phyloP scores from a whole-genome alignment of 2,329 filamentous ascomycete genomes.

The Colletotrichum lentis region DNA sequence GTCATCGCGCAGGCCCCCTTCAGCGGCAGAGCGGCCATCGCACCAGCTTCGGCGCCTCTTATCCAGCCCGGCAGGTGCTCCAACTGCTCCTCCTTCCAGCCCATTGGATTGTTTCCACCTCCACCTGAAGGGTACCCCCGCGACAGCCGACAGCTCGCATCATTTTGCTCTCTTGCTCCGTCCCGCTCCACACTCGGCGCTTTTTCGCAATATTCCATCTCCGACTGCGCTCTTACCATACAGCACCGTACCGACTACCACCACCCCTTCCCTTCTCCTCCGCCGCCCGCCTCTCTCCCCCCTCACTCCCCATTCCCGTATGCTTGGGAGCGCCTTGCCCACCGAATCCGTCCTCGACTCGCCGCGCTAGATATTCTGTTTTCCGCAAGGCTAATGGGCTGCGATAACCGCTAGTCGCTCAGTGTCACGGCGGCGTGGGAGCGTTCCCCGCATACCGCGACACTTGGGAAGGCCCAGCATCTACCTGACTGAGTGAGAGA shows the following conservation, averaged over 20 bases:
- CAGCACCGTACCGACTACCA: conserved; percentile 21
- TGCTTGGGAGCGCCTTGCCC: conserved; percentile 33
- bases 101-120: conserved; percentile 24
- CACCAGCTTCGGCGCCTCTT: conserved; percentile 18
- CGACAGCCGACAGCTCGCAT: conserved; percentile 33
- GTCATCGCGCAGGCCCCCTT: conserved; percentile 36
- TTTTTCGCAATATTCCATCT: conserved; percentile 38
- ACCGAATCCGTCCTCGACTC: conserved; percentile 19
- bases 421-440: conserved; percentile 67
- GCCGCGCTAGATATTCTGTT: conserved; percentile 21
- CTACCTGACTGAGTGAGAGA: conserved; percentile 7
- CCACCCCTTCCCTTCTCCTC: conserved; percentile 11
- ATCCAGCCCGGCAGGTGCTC: conserved; percentile 10
- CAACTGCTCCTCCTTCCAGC: conserved; percentile 17
- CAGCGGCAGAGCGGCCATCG: conserved; percentile 14
- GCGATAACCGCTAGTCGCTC: conserved; percentile 62
- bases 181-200: conserved; percentile 37
- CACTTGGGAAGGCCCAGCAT: conserved; percentile 39
- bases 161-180: conserved; percentile 38
- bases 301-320: conserved; percentile 34
- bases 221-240: conserved; percentile 29
- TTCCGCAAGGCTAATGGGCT: conserved; percentile 61
- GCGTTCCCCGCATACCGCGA: conserved; percentile 64
- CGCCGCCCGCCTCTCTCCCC: conserved; percentile 39
- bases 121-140: conserved; percentile 23